Conservation (phyloP, 106 monocot species). For the Phalaenopsis aphrodite region DNA sequence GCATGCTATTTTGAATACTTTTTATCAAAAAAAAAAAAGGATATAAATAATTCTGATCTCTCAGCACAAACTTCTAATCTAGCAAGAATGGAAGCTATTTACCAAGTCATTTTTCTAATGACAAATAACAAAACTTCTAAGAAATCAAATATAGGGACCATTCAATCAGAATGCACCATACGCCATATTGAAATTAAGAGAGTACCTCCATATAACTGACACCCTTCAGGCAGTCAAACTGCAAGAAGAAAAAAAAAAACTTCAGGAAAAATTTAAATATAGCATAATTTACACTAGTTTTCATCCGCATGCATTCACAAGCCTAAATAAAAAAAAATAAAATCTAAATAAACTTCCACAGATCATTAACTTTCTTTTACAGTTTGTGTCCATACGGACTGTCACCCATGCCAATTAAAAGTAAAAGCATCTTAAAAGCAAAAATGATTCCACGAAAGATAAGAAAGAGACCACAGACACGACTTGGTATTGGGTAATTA, state of each 20-base stretch:
- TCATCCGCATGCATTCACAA: neutral
- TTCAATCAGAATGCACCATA: neutral
- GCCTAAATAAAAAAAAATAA: neutral
- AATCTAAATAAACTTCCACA: neutral
- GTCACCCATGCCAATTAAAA: no score
- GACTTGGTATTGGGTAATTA: no score
- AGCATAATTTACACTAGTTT: neutral
- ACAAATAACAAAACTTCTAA: neutral
- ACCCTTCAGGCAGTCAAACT: conserved; percentile 69
- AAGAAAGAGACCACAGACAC: no score
- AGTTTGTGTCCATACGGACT: neutral
- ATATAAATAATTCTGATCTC: neutral
- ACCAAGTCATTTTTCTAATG: neutral
- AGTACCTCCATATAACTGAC: conserved; percentile 72
- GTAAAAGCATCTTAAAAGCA: no score
- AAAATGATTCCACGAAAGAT: no score
- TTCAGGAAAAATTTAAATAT: neutral
- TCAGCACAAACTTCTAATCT: neutral
- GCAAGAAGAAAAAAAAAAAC: conserved; percentile 17
- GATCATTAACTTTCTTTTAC: neutral
- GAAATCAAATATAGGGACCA: neutral
- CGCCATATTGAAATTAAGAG: neutral
- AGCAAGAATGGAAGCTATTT: neutral
- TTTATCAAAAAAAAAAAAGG: neutral
- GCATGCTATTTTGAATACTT: neutral